phyloP scores from a whole-genome alignment of 1,284 basidiomycete species.

The Hemileia vastatrix region DNA sequence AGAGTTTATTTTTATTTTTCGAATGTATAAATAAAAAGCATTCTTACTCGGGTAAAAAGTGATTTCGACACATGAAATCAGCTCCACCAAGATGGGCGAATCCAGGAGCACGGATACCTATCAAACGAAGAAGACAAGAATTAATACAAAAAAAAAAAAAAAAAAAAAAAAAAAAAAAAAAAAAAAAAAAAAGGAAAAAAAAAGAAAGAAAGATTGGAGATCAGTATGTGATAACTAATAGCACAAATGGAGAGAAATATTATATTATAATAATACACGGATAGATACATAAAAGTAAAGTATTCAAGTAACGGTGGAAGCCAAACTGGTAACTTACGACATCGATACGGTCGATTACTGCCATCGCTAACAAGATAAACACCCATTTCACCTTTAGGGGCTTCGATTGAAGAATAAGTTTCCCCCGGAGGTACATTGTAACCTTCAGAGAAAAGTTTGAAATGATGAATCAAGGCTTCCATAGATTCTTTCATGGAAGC shows the following conservation, averaged over 20 bases:
- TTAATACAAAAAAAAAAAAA: too few species aligned
- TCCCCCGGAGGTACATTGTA: conserved; percentile 96
- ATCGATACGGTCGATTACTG: conserved; percentile 81
- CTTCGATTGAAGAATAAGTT: conserved; percentile 95
- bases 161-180: too few species aligned
- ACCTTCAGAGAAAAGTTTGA: conserved; percentile 91
- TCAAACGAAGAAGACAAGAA: not conserved
- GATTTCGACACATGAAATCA: conserved; percentile 78
- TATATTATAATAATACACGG: not conserved
- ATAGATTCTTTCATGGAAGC: conserved; percentile 99
- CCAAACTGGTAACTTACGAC: conserved; percentile 72
- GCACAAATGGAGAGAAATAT: too few species aligned
- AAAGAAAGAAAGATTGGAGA: not conserved
- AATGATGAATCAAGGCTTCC: conserved; percentile 77
- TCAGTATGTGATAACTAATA: not conserved
- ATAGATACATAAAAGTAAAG: not conserved
- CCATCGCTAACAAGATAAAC: conserved; percentile 90
- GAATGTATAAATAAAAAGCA: not conserved
- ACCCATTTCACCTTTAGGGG: conserved; percentile 97
- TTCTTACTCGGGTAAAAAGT: conserved; percentile 19
- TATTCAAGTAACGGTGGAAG: not conserved
- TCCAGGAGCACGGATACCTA: conserved; percentile 49
- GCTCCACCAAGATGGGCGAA: conserved; percentile 85
- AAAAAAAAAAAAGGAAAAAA: too few species aligned
- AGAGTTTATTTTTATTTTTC: not conserved